A percentile compares a stretch with the other conserved stretches of the same genome.
These are phyloP conservation scores for Laguncularia racemosa DNA, from an alignment of 345 rosid genomes.

Conservation along the genomic window DNA sequence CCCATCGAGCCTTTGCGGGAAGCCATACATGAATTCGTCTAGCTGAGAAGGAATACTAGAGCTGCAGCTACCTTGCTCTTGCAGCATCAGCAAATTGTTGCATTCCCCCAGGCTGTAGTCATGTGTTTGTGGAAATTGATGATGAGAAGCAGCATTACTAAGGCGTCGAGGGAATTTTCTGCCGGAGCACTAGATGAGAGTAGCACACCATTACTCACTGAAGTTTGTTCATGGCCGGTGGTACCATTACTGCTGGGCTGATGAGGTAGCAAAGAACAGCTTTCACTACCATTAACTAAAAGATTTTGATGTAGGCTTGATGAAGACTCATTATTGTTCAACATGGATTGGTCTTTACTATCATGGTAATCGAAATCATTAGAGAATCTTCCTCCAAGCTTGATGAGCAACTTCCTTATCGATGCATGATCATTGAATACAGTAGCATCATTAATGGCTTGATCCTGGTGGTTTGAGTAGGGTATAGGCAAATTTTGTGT, in stretches of 20 bases:
- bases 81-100: conserved; percentile 13
- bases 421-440: conserved; percentile 34
- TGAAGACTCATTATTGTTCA: background rate
- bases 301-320: background rate
- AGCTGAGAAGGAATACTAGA: no score
- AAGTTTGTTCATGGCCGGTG: background rate
- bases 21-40: conserved; percentile 12
- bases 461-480: conserved; percentile 24
- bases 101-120: conserved; percentile 9
- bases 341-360: background rate
- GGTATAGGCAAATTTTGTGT: conserved; percentile 16
- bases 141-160: no score
- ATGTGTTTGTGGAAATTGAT: conserved; percentile 10
- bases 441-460: background rate
- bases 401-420: conserved; percentile 42
- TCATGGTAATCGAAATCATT: conserved; percentile 1
- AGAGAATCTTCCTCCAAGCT: conserved; percentile 53
- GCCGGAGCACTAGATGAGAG: no score
- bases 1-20: conserved; percentile 30
- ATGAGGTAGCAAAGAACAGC: background rate
- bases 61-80: conserved; percentile 17
- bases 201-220: background rate
- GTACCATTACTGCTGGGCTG: conserved; percentile 6
- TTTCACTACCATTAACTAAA: conserved; percentile 9
- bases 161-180: no score